Percentiles rank a stretch among this genome's conserved stretches.
Conservation (phyloP, 23 red algal genomes). For the Chondrus crispus region DNA sequence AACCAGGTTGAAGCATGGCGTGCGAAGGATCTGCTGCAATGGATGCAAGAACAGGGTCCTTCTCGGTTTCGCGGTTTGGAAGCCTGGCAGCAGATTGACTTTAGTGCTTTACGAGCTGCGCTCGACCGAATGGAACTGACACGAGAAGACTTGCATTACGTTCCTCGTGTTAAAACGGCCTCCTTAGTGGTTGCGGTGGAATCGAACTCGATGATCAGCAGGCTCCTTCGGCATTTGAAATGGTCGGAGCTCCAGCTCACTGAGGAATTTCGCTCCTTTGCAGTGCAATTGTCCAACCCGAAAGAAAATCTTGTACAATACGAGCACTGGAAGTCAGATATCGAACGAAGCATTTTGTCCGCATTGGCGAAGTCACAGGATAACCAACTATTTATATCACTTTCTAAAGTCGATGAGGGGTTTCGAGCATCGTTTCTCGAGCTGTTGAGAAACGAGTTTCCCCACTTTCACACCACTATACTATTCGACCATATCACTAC, state of each 20-base stretch:
- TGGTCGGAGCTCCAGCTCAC: too few relatives aligned
- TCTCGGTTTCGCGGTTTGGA: neutral
- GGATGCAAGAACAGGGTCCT: neutral
- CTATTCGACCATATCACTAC: neutral
- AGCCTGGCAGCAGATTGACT: constrained; percentile 7
- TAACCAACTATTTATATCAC: neutral
- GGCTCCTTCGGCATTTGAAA: too few relatives aligned
- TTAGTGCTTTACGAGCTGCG: constrained; percentile 12
- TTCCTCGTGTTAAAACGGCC: neutral
- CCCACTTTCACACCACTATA: neutral
- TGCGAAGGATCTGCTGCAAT: constrained; percentile 49
- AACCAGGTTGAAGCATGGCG: constrained; percentile 54
- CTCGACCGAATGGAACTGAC: neutral
- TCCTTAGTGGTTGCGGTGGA: constrained; percentile 20
- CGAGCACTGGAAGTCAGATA: neutral
- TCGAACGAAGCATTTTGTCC: neutral
- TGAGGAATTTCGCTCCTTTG: neutral
- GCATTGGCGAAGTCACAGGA: neutral
- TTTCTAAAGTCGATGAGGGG: neutral
- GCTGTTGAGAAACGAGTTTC: neutral
- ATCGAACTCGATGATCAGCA: neutral
- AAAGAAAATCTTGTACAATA: neutral
- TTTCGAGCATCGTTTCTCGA: neutral
- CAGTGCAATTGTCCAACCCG: neutral
- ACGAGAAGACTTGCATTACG: neutral